Evolutionary conservation across 352 stramenopile genomes (phyloP), one percentile per base, ranked within the genome.

Genomic region (Globisporangium paddicum): DNA sequence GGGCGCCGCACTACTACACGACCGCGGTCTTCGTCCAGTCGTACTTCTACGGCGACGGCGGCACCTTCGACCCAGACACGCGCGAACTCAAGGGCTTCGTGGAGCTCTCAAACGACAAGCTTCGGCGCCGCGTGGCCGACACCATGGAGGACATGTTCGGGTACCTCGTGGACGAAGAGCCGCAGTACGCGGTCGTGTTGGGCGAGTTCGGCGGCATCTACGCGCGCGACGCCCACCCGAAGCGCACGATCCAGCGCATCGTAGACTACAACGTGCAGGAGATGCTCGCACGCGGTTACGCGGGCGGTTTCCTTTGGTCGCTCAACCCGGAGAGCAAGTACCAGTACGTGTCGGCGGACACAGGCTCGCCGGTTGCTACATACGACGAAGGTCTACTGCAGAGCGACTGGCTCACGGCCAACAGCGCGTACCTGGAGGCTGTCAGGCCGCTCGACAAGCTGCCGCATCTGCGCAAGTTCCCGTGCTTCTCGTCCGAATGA

Each of bases 121-220:
- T 75, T 10, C 40, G 54, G 48, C 58, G 14, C 6, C 58, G 58
- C 13, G 64, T 76, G 19, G 50, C 47, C 0, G 60, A 21, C 0
- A 77, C 71, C 18, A 78, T 76, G 69, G 9, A 63, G 10, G 64
- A 74, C 58, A 80, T 77, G 68, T 80, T 80, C 47, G 72, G 72
- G 16, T 78, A 72, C 40, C 49, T 72, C 2, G 40, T 60, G 2
- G 52, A 46, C 23, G 45, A 59, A 8, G 61, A 60, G 59, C 42
- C 49, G 8, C 26, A 38, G 25, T 65, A 38, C 16, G 60, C 65
- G 10, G 37, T 65, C 14, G 57, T 77, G 42, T 62, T 87, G 30
- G 77, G 75, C 5, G 75, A 87, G 58, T 87, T 87, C 30, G 77
- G 66, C 19, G 77, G 77, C 0, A 46, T 87, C 37, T 87, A 87